These are phyloP conservation scores for Sarocladiaceae sp. DNA, from an alignment of 2,329 filamentous ascomycete species.

Conservation along the genomic window DNA sequence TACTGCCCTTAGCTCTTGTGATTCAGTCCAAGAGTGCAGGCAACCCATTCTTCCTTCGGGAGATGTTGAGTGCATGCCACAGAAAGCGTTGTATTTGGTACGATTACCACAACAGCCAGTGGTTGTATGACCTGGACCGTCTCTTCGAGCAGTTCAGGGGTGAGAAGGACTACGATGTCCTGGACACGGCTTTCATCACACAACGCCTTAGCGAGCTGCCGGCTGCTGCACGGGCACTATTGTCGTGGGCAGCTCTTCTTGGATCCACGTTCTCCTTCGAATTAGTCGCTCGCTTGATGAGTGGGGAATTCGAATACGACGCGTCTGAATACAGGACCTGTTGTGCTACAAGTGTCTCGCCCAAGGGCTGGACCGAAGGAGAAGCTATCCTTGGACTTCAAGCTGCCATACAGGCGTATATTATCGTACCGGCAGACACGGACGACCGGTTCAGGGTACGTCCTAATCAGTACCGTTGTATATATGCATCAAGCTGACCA, in stretches of 20 bases:
- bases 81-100: constrained; percentile 88
- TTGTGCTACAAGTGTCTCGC: constrained; percentile 16
- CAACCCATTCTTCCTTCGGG: constrained; percentile 86
- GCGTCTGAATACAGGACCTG: constrained; percentile 40
- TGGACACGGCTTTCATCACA: constrained; percentile 79
- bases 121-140: constrained; percentile 81
- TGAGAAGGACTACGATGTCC: constrained; percentile 71
- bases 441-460: constrained; percentile 83
- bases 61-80: constrained; percentile 85
- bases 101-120: constrained; percentile 75
- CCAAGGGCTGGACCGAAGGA: constrained; percentile 48
- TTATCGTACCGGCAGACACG: constrained; percentile 75
- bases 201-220: constrained; percentile 75
- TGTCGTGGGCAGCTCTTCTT: constrained; percentile 82
- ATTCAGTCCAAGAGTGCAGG: constrained; percentile 85
- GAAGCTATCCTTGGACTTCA: constrained; percentile 78
- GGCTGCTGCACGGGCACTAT: constrained; percentile 66
- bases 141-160: constrained; percentile 82
- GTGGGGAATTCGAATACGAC: constrained; percentile 63
- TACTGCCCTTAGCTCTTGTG: constrained; percentile 74
- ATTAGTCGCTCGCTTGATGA: constrained; percentile 71
- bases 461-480: no score
- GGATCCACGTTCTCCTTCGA: constrained; percentile 82
- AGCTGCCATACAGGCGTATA: constrained; percentile 71
- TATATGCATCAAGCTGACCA: no score